Evolutionary conservation across 2,329 filamentous ascomycete species (phyloP).

Genomic region (Fusarium sp.): DNA sequence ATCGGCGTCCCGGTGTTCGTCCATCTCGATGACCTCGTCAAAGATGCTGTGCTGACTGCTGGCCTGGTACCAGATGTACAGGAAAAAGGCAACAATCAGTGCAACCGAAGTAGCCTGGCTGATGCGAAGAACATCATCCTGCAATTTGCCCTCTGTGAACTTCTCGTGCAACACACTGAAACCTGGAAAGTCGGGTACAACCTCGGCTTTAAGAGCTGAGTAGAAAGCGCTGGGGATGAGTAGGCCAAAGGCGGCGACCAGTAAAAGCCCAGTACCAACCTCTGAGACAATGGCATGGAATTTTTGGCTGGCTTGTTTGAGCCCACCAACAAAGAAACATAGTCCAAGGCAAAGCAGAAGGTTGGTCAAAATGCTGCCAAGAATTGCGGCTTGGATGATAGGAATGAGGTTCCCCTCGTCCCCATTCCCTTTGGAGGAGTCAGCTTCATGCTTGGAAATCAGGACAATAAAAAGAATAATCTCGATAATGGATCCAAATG

Average conservation of each 20-base stretch:
- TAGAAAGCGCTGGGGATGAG: conserved; percentile 57
- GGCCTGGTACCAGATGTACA: conserved; percentile 74
- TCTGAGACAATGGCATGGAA: conserved; percentile 79
- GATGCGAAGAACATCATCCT: conserved; percentile 68
- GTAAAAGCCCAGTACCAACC: conserved; percentile 74
- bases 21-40: conserved; percentile 67
- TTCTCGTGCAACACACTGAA: conserved; percentile 46
- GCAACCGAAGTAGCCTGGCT: conserved; percentile 75
- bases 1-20: conserved; percentile 70
- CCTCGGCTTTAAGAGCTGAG: conserved; percentile 54
- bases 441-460: conserved; percentile 57
- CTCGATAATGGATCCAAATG: conserved; percentile 76
- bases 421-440: conserved; percentile 38
- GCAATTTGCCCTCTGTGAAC: conserved; percentile 57
- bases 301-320: conserved; percentile 70
- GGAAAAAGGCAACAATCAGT: conserved; percentile 71
- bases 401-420: conserved; percentile 62
- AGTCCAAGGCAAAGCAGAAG: conserved; percentile 76
- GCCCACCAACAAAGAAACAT: conserved; percentile 77
- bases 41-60: conserved; percentile 75
- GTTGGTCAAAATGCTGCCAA: conserved; percentile 79
- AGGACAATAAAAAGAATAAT: conserved; percentile 78
- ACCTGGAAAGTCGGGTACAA: conserved; percentile 41
- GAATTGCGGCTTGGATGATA: conserved; percentile 78
- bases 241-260: conserved; percentile 67